Evolutionary conservation across 108 stramenopile species (phyloP), one percentile per base, ranked within the genome.

Genomic region (Fistulifera solaris): DNA sequence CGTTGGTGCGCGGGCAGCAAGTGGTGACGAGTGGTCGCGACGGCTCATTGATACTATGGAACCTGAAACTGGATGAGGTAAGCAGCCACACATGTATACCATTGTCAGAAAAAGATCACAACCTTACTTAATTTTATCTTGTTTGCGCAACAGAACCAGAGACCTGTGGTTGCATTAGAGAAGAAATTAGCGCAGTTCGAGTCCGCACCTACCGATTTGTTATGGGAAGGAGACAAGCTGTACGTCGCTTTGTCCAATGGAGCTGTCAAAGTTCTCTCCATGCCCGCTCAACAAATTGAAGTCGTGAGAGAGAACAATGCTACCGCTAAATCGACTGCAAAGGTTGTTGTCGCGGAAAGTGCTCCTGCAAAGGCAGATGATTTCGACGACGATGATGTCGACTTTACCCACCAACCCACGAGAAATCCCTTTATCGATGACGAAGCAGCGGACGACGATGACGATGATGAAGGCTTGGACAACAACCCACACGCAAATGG

Each of bases 11-110:
- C 85, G 4, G 88, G 96, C 54, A 87, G 77, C 1, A 53, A 63
- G 62, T 96, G 35, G 83, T 96, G 6, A 78, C 79, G 12, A 97
- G 97, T 12, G 88, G 88, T 7, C 94, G 98, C 73, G 99, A 99
- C 65, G 99, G 99, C n/a, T 98, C 97, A 61, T 67, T 99, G 21
- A 87, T 99, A 18, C 65, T 99, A 38, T 99, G 99, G 99, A 94
- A 99, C 57, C 27, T 38, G 3, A 3, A 35, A 35, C 8, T 35
- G 31, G 31, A 35, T 35, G 31, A 35, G 31, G 31, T 35, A 35
- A 35, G 31, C 31, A 8, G 3, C n/a, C n/a, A n/a, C n/a, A n/a
- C n/a, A n/a, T n/a, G n/a, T n/a, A n/a, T n/a, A n/a, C n/a, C n/a
- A n/a, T n/a, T n/a, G n/a, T n/a, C n/a, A n/a, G n/a, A n/a, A n/a